These are phyloP conservation scores for Venturiaceae sp. DNA, from an alignment of 2,329 filamentous ascomycete species.

Conservation along the genomic window DNA sequence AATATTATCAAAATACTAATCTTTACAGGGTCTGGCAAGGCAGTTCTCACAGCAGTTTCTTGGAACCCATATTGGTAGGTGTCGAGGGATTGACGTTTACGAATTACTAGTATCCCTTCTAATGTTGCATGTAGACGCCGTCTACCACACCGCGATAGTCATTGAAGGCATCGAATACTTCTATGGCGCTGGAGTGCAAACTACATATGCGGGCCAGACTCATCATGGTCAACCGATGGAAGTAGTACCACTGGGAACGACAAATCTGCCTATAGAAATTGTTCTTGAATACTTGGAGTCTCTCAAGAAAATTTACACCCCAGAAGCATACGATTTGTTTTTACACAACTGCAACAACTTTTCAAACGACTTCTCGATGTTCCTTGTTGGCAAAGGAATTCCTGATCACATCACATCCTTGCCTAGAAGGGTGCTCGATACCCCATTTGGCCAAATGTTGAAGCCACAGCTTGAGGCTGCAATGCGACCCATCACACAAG, in stretches of 20 bases:
- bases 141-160: slow-evolving; percentile 91
- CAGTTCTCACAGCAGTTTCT: slow-evolving; percentile 49
- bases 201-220: slow-evolving; percentile 68
- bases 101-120: neutral
- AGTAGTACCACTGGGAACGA: slow-evolving; percentile 62
- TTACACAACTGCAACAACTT: slow-evolving; percentile 97
- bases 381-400: slow-evolving; percentile 79
- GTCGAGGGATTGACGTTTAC: neutral
- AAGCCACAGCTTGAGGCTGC: slow-evolving; percentile 62
- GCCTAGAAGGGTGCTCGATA: slow-evolving; percentile 74
- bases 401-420: slow-evolving; percentile 79
- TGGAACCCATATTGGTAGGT: slow-evolving; percentile 52
- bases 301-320: slow-evolving; percentile 69
- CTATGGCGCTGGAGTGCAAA: slow-evolving; percentile 80
- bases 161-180: slow-evolving; percentile 80
- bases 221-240: slow-evolving; percentile 83
- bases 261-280: slow-evolving; percentile 68
- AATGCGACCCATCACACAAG: slow-evolving; percentile 53
- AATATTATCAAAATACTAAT: neutral
- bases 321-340: slow-evolving; percentile 82
- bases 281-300: slow-evolving; percentile 84
- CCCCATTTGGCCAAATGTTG: slow-evolving; percentile 82
- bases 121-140: slow-evolving; percentile 53
- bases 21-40: slow-evolving; percentile 42
- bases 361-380: slow-evolving; percentile 82